Evolutionary conservation across 2,329 filamentous ascomycete species (phyloP), one percentile per base, ranked within the genome.

Genomic region (Aspergillus persii): DNA sequence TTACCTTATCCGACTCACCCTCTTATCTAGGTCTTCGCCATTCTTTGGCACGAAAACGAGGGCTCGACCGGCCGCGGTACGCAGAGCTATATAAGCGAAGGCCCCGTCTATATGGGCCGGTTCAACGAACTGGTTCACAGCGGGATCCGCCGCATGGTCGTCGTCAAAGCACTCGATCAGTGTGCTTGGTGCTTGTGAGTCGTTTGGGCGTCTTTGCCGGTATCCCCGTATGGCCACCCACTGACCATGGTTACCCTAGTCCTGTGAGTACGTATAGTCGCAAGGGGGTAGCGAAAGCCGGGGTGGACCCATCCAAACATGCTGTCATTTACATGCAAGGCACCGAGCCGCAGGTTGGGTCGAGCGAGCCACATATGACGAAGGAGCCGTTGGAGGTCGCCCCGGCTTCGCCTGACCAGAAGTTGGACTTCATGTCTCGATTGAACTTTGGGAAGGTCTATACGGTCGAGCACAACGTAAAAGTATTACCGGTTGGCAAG

Each of bases 391-490:
- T 81, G 4, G 66, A 67, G 31, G 66, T 81, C 9, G 33, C 63
- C 1, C 71, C 71, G 0, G 57, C 62, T 0, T 60, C 61, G 12
- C 12, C 51, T 0, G 55, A 60, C 2, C 58, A 71, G 23, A 68
- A 56, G 3, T 63, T 80, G 4, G 55, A 74, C 15, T 8, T 12
- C 0, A 67, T 72, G 52, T 80, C 77, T 3, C 70, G 77, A 2
- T 58, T 81, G 4, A 75, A 78, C 9, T 79, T 78, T 39, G 72
- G 71, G 2, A 78, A 79, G 12, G 62, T 75, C 1, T 74, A 77
- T 62, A 76, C 74, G 0, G 73, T 80, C 11, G 74, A 80, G 56
- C 73, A 78, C 56, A 79, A 80, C 54, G 66, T 77, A 41, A 79
- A 76, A 54, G 76, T 78, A 1, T 73, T 74, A 23, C 68, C 77